A percentile compares a stretch with the other conserved stretches of the same genome.
These are phyloP conservation scores for Globisporangium carolinianum DNA, from an alignment of 352 stramenopile genomes.

Conservation along the genomic window DNA sequence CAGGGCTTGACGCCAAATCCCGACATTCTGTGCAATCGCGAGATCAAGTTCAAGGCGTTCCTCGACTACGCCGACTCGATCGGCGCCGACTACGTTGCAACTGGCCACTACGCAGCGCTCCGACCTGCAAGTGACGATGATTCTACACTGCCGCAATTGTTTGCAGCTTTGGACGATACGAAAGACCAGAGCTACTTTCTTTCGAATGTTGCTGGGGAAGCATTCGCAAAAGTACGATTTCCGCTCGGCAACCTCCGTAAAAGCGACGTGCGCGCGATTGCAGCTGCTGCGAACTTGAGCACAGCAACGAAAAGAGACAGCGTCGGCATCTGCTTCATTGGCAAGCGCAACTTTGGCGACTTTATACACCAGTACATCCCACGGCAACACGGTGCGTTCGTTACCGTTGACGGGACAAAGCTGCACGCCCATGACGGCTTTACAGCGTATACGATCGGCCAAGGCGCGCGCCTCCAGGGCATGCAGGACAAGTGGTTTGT, in stretches of 20 bases:
- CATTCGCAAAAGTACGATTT: slow-evolving; percentile 89
- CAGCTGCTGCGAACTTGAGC: slow-evolving; percentile 64
- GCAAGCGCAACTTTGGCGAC: slow-evolving; percentile 89
- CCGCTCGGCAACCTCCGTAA: slow-evolving; percentile 92
- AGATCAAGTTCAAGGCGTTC: slow-evolving; percentile 99
- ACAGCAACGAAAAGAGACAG: slow-evolving; percentile 93
- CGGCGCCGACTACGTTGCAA: slow-evolving; percentile 90
- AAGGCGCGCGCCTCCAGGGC: slow-evolving; percentile 88
- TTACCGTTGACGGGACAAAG: slow-evolving; percentile 48
- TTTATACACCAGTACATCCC: slow-evolving; percentile 93
- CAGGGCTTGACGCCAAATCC: slow-evolving; percentile 88
- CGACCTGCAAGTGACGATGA: slow-evolving; percentile 6
- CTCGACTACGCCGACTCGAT: slow-evolving; percentile 84
- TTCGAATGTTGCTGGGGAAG: slow-evolving; percentile 65
- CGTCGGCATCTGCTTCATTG: slow-evolving; percentile 98
- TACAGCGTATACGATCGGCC: slow-evolving; percentile 90
- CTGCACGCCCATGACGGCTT: slow-evolving; percentile 78
- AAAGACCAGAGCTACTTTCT: slow-evolving; percentile 99
- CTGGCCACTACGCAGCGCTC: slow-evolving; percentile 93
- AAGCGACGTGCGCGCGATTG: slow-evolving; percentile 88
- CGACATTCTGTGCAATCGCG: slow-evolving; percentile 95
- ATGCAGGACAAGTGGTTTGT: slow-evolving; percentile 88
- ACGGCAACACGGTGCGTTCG: slow-evolving; percentile 68
- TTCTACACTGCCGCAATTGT: slow-evolving; percentile 46
- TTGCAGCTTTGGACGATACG: slow-evolving; percentile 70